Base-by-base conservation (phyloP, 495 filamentous ascomycete genomes). In the Neurospora sp. region DNA sequence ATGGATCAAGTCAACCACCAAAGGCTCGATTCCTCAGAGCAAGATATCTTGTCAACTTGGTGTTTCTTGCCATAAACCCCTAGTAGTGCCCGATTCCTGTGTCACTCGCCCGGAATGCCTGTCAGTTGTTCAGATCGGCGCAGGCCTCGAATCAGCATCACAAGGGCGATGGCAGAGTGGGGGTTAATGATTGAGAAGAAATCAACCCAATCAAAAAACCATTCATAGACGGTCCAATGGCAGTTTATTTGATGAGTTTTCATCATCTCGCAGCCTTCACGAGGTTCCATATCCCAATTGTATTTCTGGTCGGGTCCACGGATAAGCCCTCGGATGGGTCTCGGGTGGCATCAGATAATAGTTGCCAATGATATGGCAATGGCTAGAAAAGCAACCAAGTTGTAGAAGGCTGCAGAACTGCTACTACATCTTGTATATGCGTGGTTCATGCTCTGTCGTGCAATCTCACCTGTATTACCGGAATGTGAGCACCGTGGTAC, bases 341-440 rank as follows among this genome's bases (percentile, higher is more conserved):
- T 74, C 71, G 15, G 69, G 15, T 70, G 42, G 73, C 74, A 77
- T 77, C 74, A 76, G 78, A 74, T 54, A 72, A 75, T 42, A 72
- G 73, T 73, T 75, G 45, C 76, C 73, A 75, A 69, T 74, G 39
- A 43, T 34, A 31, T 59, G 24, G 48, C 13, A 38, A 39, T n/a
- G 59, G 69, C 34, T 54, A 43, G 31, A 54, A 72, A 54, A 42
- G 19, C 19, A 31, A 36, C 69, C 28, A 19, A 34, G 31, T 66
- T 28, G 5, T 34, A 34, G 54, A 17, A 66, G 74, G 73, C 75
- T 76, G 77, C 76, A 77, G 76, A 72, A 71, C 71, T 75, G 72
- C 59, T 48, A 39, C 42, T 73, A 69, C 40, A 77, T 43, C 74
- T 69, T 76, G 75, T 71, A 72, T 45, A 72, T 74, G 69, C 62